Percentiles rank a stretch among this genome's conserved stretches.
Conservation (phyloP, 768 basidiomycete genomes). For the Rhizopogon vinicolor region DNA sequence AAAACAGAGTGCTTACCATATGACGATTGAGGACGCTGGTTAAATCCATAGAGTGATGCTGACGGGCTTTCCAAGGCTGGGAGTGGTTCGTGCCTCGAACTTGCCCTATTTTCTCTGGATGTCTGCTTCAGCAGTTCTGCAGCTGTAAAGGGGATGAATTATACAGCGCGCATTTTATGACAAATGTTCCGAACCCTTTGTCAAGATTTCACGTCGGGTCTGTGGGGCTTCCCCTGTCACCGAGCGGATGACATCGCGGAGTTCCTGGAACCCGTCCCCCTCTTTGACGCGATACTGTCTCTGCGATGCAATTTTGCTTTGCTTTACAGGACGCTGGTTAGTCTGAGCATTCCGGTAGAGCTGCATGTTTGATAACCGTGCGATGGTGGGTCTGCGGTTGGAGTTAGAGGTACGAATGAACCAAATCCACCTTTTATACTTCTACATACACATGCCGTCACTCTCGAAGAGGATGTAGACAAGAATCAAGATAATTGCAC, state of each 20-base stretch:
- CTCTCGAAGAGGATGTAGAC: neutral
- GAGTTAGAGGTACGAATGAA: neutral
- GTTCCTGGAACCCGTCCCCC: constrained; percentile 25
- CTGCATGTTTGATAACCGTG: neutral
- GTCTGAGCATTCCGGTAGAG: neutral
- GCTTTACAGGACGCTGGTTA: neutral
- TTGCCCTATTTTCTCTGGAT: neutral
- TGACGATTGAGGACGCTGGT: neutral
- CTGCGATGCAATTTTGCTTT: constrained; percentile 14
- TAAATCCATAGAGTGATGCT: neutral
- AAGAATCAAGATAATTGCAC: too few species aligned
- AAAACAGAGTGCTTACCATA: neutral
- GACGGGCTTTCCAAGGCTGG: neutral
- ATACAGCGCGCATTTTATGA: neutral
- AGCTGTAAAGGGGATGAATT: neutral
- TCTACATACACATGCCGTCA: neutral
- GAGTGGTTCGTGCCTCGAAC: neutral
- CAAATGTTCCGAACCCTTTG: constrained; percentile 11
- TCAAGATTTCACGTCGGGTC: constrained; percentile 25
- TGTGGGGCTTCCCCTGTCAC: constrained; percentile 19
- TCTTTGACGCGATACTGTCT: constrained; percentile 26
- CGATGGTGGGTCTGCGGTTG: neutral
- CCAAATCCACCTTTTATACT: neutral
- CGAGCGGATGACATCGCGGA: constrained; percentile 19
- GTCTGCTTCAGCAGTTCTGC: neutral